Conservation (phyloP, 2,329 filamentous ascomycete genomes). For the Penicillium sp. region DNA sequence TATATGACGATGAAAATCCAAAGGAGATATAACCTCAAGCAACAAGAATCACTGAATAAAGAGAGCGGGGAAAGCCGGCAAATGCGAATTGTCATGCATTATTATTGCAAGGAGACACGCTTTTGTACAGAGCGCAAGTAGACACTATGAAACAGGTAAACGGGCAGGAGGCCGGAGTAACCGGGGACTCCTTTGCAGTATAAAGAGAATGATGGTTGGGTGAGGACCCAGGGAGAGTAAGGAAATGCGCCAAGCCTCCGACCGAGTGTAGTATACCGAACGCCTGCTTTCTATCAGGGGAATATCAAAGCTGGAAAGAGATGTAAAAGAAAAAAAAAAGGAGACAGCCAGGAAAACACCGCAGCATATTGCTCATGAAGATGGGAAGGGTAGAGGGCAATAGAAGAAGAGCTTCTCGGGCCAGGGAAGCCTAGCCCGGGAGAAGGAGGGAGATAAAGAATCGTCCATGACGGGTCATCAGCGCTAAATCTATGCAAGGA, state of each 20-base stretch:
- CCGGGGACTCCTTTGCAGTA: constrained; percentile 8
- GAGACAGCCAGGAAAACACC: constrained; percentile 19
- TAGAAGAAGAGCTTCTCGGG: constrained; percentile 24
- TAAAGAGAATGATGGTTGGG: constrained; percentile 14
- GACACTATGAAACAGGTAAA: constrained; percentile 19
- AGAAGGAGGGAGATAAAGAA: constrained; percentile 27
- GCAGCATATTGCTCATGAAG: constrained; percentile 27
- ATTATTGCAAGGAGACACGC: constrained; percentile 21
- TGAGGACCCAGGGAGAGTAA: constrained; percentile 14
- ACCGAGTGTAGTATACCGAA: constrained; percentile 35
- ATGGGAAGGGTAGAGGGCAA: constrained; percentile 15
- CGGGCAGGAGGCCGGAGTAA: constrained; percentile 13
- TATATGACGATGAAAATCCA: constrained; percentile 10
- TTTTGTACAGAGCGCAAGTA: constrained; percentile 35
- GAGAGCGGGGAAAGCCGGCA: constrained; percentile 13
- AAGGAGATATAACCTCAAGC: constrained; percentile 13
- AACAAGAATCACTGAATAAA: constrained; percentile 11
- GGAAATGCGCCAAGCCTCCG: constrained; percentile 37
- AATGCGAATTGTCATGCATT: constrained; percentile 15
- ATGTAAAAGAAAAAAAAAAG: constrained; percentile 32
- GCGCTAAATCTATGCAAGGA: constrained; percentile 29
- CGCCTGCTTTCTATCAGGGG: constrained; percentile 43
- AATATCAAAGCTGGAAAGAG: constrained; percentile 34
- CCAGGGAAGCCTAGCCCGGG: constrained; percentile 33
- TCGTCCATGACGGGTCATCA: constrained; percentile 31